These are phyloP conservation scores for Astraeus odoratus DNA, from an alignment of 768 basidiomycete species.

Conservation along the genomic window DNA sequence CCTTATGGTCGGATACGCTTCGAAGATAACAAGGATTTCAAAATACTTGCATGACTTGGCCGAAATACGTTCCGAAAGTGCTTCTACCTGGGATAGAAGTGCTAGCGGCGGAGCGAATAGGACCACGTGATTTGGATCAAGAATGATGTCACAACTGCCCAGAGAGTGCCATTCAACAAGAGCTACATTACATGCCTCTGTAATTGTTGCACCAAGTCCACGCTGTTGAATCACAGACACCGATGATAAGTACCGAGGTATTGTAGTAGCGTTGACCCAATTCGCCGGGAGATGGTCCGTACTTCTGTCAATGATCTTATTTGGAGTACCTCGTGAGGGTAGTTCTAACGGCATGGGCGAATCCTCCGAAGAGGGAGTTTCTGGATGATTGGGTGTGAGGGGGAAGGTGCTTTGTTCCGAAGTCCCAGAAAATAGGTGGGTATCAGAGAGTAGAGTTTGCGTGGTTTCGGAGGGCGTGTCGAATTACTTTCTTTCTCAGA, in stretches of 20 bases:
- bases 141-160: conserved; percentile 55
- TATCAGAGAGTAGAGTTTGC: conserved; percentile 19
- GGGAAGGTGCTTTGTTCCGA: conserved; percentile 13
- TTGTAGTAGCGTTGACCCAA: conserved; percentile 23
- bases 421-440: conserved; percentile 20
- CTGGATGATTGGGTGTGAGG: conserved; percentile 7
- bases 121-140: conserved; percentile 56
- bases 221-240: conserved; percentile 64
- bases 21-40: conserved; percentile 54
- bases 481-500: conserved; percentile 3
- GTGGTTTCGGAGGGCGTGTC: conserved; percentile 14
- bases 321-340: conserved; percentile 27
- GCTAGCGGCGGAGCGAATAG: conserved; percentile 39
- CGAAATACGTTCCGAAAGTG: conserved; percentile 38
- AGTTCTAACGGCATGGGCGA: conserved; percentile 9
- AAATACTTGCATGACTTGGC: conserved; percentile 58
- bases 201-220: conserved; percentile 47
- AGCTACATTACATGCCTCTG: conserved; percentile 41
- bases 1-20: conserved; percentile 52
- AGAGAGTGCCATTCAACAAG: conserved; percentile 62
- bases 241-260: conserved; percentile 65
- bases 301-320: conserved; percentile 34
- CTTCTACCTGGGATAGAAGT: conserved; percentile 44
- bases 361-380: conserved; percentile 5
- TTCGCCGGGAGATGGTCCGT: conserved; percentile 38